A percentile compares a stretch with the other conserved stretches of the same genome.
phyloP scores from a whole-genome alignment of 352 stramenopile genomes.

The Globisporangium polare region DNA sequence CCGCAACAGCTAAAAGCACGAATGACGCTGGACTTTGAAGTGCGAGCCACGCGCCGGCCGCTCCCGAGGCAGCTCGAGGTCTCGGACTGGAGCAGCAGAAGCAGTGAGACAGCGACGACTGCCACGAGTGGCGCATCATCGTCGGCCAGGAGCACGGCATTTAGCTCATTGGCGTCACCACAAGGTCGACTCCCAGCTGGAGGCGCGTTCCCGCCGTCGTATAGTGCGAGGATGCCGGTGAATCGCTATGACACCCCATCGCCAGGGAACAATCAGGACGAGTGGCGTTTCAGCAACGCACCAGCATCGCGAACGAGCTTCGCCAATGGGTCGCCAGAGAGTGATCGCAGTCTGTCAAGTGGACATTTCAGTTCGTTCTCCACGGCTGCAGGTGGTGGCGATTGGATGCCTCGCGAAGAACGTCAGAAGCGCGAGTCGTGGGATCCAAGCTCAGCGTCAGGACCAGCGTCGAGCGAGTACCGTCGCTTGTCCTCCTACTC shows the following conservation, averaged over 20 bases:
- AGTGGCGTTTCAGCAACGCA: neutral
- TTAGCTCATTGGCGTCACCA: neutral
- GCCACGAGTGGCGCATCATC: neutral
- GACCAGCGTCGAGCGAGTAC: neutral
- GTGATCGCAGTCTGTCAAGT: neutral
- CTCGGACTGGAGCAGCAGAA: constrained; percentile 25
- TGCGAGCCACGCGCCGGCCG: constrained; percentile 28
- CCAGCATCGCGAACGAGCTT: neutral
- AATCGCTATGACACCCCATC: constrained; percentile 9
- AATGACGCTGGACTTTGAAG: constrained; percentile 23
- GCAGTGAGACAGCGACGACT: constrained; percentile 15
- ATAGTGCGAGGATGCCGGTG: neutral
- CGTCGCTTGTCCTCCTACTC: too few species aligned
- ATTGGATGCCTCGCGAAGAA: neutral
- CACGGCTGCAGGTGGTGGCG: neutral
- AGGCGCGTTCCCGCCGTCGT: neutral
- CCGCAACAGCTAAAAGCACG: neutral
- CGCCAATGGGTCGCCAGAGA: neutral
- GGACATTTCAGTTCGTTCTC: neutral
- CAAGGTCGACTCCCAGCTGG: neutral
- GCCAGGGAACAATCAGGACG: constrained; percentile 2
- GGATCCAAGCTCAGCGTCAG: neutral
- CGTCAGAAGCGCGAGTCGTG: neutral
- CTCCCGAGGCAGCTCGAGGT: constrained; percentile 51
- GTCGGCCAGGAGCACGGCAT: neutral